Conservation (phyloP, 305 asterid genomes). For the Euphrasia arctica region DNA sequence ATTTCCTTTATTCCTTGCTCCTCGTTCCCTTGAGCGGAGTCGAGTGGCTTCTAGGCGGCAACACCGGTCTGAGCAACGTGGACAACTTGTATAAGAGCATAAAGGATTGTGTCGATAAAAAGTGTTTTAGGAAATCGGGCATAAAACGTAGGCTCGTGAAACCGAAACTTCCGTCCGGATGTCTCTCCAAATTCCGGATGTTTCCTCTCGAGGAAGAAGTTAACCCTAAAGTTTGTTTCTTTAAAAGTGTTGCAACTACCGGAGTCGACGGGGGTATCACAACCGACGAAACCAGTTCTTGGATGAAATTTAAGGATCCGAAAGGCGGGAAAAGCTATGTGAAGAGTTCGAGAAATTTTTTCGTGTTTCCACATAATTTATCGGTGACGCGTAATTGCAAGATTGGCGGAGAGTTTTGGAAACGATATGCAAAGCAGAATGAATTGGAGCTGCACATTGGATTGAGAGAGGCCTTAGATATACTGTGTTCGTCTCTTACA, state of each 20-base stretch:
- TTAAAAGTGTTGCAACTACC: not conserved
- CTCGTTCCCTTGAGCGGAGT: too few species aligned
- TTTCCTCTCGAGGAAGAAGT: conserved; percentile 19
- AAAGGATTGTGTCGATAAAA: too few species aligned
- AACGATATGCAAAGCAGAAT: not conserved
- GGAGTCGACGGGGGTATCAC: not conserved
- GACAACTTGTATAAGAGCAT: too few species aligned
- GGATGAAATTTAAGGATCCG: conserved; percentile 8
- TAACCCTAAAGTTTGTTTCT: not conserved
- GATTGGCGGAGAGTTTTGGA: too few species aligned
- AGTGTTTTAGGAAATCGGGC: too few species aligned
- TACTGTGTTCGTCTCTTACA: too few species aligned
- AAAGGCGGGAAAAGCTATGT: conserved; percentile 5
- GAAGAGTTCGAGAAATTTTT: not conserved
- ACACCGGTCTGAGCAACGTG: too few species aligned
- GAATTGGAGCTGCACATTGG: conserved; percentile 21
- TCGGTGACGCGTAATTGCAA: too few species aligned
- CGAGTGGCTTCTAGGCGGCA: too few species aligned
- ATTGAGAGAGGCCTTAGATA: not conserved
- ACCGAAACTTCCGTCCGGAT: conserved; percentile 8
- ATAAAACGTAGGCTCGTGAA: too few species aligned
- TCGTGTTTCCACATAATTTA: too few species aligned
- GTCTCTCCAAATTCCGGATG: conserved; percentile 19
- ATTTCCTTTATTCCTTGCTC: too few species aligned
- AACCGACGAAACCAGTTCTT: not conserved